A percentile compares a stretch with the other conserved stretches of the same genome.
Conservation (phyloP, 1,139 yeast genomes). For the Diutina neorugosa region DNA sequence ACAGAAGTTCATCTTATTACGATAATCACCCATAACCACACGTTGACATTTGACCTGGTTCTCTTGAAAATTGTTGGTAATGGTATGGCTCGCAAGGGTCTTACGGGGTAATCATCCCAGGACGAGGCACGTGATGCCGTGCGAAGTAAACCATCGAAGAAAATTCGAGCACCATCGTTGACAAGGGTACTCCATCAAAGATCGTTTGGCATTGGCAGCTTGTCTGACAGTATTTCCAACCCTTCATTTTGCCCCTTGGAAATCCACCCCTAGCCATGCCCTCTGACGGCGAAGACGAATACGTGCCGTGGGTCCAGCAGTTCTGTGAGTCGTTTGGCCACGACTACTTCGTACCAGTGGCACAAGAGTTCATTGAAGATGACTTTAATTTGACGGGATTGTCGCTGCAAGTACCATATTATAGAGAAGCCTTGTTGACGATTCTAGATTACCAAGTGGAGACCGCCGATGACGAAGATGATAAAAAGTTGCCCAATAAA, state of each 20-base stretch:
- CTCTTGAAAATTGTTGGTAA: too few species aligned
- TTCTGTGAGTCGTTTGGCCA: slow-evolving; percentile 84
- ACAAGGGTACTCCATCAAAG: neutral
- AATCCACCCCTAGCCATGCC: slow-evolving; percentile 17
- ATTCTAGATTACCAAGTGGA: slow-evolving; percentile 73
- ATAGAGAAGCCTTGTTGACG: slow-evolving; percentile 83
- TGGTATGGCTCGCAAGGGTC: too few species aligned
- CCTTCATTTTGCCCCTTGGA: neutral
- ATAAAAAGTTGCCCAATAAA: slow-evolving; percentile 46
- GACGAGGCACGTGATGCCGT: neutral
- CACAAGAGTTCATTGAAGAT: slow-evolving; percentile 90
- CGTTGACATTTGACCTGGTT: too few species aligned
- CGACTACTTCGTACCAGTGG: slow-evolving; percentile 86
- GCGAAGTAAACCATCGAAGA: neutral
- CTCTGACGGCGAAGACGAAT: slow-evolving; percentile 42
- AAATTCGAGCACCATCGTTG: neutral
- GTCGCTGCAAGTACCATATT: slow-evolving; percentile 75
- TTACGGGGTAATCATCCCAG: neutral
- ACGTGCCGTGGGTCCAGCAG: slow-evolving; percentile 82
- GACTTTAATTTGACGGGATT: slow-evolving; percentile 92
- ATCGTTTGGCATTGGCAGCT: neutral
- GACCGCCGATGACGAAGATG: slow-evolving; percentile 41
- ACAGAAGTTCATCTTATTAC: too few species aligned
- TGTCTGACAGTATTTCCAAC: neutral
- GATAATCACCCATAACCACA: too few species aligned